Evolutionary conservation across 2,329 filamentous ascomycete species (phyloP), one percentile per base, ranked within the genome.

Genomic region (Orbilia ellipsospora): DNA sequence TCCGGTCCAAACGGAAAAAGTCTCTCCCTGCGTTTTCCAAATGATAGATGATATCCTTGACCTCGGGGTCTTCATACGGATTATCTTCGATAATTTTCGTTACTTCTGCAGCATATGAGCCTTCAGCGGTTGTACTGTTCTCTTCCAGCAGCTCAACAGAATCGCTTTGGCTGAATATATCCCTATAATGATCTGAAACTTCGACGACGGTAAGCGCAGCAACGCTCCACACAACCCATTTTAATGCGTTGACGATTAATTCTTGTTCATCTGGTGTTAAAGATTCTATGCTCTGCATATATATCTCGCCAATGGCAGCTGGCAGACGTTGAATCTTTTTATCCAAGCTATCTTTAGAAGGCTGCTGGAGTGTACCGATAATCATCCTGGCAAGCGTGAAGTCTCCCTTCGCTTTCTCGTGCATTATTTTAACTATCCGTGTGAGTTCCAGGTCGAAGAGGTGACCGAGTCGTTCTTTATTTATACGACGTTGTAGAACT

Each of bases 41-140:
- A 51, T 75, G 72, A 16, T 75, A 61, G 0, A 69, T 69, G 1
- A 75, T 60, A 45, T 75, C 72, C 40, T 75, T 75, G 4, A 75
- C 28, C 6, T 69, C 72, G 0, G 72, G 72, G 26, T 75, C 64
- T 20, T 75, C 31, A 16, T 68, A 75, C 0, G 69, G 69, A 42
- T 63, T 63, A 15, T 63, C 28, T 2, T 16, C 45, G n/a, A 60
- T 7, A 26, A 55, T 28, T 16, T 61, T 61, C 6, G 7, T 28
- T 2, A 60, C 45, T 45, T 68, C 64, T n/a, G 10, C 28, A 13
- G 54, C 55, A 16, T 60, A 68, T 28, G 44, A n/a, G 13, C 54
- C 44, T n/a, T 68, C 64, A 26, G 55, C 12, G 6, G 16, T 23
- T 12, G 13, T n/a, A 23, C 8, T n/a, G 10, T 7, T 36, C 3